Evolutionary conservation across 164 flowering plant species (phyloP).

Genomic region (Stephania cephalantha): DNA sequence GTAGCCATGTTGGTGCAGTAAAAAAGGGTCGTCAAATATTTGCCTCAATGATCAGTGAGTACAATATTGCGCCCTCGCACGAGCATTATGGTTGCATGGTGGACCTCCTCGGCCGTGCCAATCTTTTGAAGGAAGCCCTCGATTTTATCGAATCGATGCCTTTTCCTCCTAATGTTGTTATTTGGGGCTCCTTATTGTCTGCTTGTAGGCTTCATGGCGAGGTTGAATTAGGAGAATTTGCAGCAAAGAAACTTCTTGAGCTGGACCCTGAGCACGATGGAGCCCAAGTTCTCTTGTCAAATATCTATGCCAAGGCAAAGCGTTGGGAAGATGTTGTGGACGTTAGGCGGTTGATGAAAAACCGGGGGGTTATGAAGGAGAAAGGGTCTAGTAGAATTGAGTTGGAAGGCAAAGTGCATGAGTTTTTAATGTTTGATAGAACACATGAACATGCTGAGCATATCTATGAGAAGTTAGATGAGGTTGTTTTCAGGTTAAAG

Average conservation of each 20-base stretch:
- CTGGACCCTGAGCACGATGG: slow-evolving; percentile 74
- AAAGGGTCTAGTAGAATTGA: slow-evolving; percentile 62
- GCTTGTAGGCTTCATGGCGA: slow-evolving; percentile 61
- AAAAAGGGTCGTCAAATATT: slow-evolving; percentile 53
- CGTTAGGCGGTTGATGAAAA: slow-evolving; percentile 49
- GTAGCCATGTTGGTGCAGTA: slow-evolving; percentile 79
- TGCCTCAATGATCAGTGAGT: slow-evolving; percentile 47
- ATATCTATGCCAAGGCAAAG: slow-evolving; percentile 55
- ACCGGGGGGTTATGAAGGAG: slow-evolving; percentile 54
- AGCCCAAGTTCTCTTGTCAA: slow-evolving; percentile 66
- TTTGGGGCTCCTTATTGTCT: slow-evolving; percentile 75
- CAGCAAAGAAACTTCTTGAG: slow-evolving; percentile 55
- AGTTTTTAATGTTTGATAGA: slow-evolving; percentile 54
- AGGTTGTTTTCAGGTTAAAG: slow-evolving; percentile 43
- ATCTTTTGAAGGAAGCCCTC: slow-evolving; percentile 51
- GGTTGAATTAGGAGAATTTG: slow-evolving; percentile 57
- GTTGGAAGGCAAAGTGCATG: slow-evolving; percentile 44
- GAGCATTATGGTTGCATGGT: slow-evolving; percentile 87
- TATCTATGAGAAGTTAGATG: slow-evolving; percentile 48
- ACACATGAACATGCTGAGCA: slow-evolving; percentile 41
- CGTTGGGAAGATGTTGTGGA: slow-evolving; percentile 58
- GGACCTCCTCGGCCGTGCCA: slow-evolving; percentile 72
- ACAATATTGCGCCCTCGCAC: slow-evolving; percentile 46
- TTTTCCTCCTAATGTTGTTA: slow-evolving; percentile 53
- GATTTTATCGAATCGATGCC: slow-evolving; percentile 69